Evolutionary conservation across 164 flowering plant genomes (phyloP), one percentile per base, ranked within the genome.

Genomic region (Nymphaea colorata): DNA sequence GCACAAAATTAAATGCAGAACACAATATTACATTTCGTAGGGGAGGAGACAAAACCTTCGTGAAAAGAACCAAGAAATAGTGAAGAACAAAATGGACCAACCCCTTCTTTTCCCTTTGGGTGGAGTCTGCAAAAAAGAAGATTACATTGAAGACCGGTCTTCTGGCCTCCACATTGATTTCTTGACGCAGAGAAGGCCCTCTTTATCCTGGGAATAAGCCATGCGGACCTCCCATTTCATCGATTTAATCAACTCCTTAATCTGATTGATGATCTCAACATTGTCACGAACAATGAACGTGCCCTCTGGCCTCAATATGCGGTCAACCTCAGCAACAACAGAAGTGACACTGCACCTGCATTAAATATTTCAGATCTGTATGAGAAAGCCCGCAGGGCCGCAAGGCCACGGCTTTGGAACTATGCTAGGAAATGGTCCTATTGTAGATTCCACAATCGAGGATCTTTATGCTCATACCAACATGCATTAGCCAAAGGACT

Each of bases 281-380:
- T 76, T 70, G 77, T 94, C 99, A 2, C 96, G 87, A 16, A 94
- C 85, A 11, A 94, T 88, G 6, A 94, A 76, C 76, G 87, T 89
- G 43, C 99, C 99, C 70, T 82, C 90, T 11, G 97, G 99, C 76
- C 98, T 83, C 41, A 94, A 79, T 16, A 94, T 87, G 60, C 99
- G 77, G 70, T 94, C 99, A 44, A 79, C 91, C 76, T 94, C 97
- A 2, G 90, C 92, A 66, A 90, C 75, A 71, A 90, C 81, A 16
- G 87, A 81, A 45, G 70, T 75, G 59, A 88, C 25, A 63, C 83
- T 88, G 79, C 98, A 93, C 81, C 98, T 93, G 64, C 41, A 17
- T 61, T 8, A 25, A 25, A 25, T 25, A 25, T 25, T 25, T 25
- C 36, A 25, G 36, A 25, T 25, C 36, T 25, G 36, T 25, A 25